Conservation (phyloP, 495 filamentous ascomycete genomes). For the Penicillium taxi region DNA sequence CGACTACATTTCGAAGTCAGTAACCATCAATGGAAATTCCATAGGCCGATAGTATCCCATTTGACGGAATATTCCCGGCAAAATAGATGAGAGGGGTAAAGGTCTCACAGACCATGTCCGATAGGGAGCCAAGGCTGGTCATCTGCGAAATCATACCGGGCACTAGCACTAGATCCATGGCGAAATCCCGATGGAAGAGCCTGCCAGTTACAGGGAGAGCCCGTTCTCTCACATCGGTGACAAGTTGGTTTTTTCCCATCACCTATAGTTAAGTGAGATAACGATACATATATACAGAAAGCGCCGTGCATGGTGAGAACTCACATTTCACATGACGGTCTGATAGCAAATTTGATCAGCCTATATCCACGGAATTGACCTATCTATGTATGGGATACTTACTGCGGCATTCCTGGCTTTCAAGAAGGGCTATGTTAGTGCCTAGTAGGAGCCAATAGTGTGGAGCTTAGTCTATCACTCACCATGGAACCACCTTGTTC, state of each 20-base stretch:
- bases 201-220: constrained; percentile 15
- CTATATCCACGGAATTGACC: not conserved
- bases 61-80: no score
- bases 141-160: constrained; percentile 15
- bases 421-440: constrained; percentile 3
- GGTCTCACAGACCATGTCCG: constrained; percentile 6
- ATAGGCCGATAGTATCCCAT: constrained; percentile 1
- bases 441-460: not conserved
- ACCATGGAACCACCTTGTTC: constrained; percentile 16
- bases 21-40: constrained; percentile 4
- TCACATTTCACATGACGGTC: constrained; percentile 17
- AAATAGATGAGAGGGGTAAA: no score
- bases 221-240: constrained; percentile 12
- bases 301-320: not conserved
- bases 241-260: constrained; percentile 16
- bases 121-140: constrained; percentile 17
- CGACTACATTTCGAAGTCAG: constrained; percentile 5
- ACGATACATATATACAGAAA: not conserved
- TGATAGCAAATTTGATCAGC: constrained; percentile 1
- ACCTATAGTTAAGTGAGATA: constrained; percentile 4
- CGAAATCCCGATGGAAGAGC: constrained; percentile 10
- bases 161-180: constrained; percentile 19
- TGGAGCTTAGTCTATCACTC: no score
- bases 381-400: constrained; percentile 1
- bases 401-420: constrained; percentile 17